Percentiles rank a stretch among this genome's conserved stretches.
These are phyloP conservation scores for Leccinum colubrinum DNA, from an alignment of 1,284 basidiomycete species.

Conservation along the genomic window DNA sequence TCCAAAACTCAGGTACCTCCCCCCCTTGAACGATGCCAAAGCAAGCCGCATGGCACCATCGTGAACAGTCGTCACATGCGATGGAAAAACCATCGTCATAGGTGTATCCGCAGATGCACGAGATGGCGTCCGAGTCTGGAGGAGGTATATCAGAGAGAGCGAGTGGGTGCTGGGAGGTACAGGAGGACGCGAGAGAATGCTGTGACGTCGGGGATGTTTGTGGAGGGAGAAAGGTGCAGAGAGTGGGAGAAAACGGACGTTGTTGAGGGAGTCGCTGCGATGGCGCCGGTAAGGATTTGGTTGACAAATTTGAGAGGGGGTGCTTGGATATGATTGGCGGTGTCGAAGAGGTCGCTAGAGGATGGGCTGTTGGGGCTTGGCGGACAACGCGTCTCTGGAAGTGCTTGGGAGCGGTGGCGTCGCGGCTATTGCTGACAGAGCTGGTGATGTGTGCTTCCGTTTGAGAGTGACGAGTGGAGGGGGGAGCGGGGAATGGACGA, in stretches of 20 bases:
- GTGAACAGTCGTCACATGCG: constrained; percentile 85
- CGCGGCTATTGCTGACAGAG: constrained; percentile 13
- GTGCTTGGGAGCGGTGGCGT: constrained; percentile 9
- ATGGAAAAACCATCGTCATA: constrained; percentile 93
- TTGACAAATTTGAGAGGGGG: constrained; percentile 7
- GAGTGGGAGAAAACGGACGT: constrained; percentile 22
- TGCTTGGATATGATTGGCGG: constrained; percentile 10
- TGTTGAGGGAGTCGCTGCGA: constrained; percentile 21
- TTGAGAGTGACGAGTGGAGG: constrained; percentile 41
- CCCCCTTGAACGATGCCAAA: constrained; percentile 68
- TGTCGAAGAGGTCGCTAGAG: constrained; percentile 18
- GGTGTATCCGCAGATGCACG: constrained; percentile 71
- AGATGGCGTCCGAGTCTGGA: constrained; percentile 47
- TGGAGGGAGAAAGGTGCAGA: constrained; percentile 11
- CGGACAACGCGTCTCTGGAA: constrained; percentile 9
- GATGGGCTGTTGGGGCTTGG: constrained; percentile 18
- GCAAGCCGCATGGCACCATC: constrained; percentile 92
- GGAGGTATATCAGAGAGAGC: constrained; percentile 19
- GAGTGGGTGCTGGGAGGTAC: constrained; percentile 22
- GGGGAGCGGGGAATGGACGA: constrained; percentile 17
- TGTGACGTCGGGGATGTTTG: constrained; percentile 18
- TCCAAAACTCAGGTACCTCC: constrained; percentile 74
- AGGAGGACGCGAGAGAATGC: constrained; percentile 18
- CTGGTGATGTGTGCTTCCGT: constrained; percentile 36
- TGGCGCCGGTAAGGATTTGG: constrained; percentile 12